phyloP scores from a whole-genome alignment of 495 filamentous ascomycete genomes.

The Penicillium longicatenatum region DNA sequence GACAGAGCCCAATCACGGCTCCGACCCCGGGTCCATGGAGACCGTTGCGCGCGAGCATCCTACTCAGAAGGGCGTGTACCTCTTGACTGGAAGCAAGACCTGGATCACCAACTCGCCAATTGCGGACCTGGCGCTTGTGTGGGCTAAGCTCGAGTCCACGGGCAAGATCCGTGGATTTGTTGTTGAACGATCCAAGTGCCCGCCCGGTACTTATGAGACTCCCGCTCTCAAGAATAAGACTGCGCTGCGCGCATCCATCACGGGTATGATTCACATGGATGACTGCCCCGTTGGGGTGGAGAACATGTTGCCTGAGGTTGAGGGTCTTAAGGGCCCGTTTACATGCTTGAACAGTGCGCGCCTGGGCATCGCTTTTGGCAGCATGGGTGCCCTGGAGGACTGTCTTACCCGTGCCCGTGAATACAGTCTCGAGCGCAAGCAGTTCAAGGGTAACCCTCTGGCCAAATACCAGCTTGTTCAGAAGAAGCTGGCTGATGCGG shows the following conservation, averaged over 20 bases:
- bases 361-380: slow-evolving; percentile 90
- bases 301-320: slow-evolving; percentile 92
- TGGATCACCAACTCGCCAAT: slow-evolving; percentile 99
- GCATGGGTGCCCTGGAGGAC: slow-evolving; percentile 92
- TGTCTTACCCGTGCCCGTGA: slow-evolving; percentile 76
- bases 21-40: slow-evolving; percentile 96
- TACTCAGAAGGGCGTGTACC: slow-evolving; percentile 79
- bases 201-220: slow-evolving; percentile 86
- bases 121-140: slow-evolving; percentile 85
- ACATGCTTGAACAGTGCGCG: slow-evolving; percentile 91
- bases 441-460: slow-evolving; percentile 94
- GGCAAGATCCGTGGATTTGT: slow-evolving; percentile 96
- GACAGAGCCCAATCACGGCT: slow-evolving; percentile 97
- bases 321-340: slow-evolving; percentile 88
- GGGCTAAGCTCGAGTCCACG: slow-evolving; percentile 88
- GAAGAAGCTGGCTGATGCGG: slow-evolving; percentile 93
- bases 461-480: slow-evolving; percentile 98
- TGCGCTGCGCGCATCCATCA: slow-evolving; percentile 88
- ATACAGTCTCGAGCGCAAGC: slow-evolving; percentile 88
- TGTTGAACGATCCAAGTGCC: slow-evolving; percentile 78
- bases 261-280: slow-evolving; percentile 96
- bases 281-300: slow-evolving; percentile 83
- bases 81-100: slow-evolving; percentile 85
- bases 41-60: slow-evolving; percentile 84
- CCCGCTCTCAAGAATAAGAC: slow-evolving; percentile 95